Conservation (phyloP, 2,329 filamentous ascomycete species). For the Penicillium decumbens region DNA sequence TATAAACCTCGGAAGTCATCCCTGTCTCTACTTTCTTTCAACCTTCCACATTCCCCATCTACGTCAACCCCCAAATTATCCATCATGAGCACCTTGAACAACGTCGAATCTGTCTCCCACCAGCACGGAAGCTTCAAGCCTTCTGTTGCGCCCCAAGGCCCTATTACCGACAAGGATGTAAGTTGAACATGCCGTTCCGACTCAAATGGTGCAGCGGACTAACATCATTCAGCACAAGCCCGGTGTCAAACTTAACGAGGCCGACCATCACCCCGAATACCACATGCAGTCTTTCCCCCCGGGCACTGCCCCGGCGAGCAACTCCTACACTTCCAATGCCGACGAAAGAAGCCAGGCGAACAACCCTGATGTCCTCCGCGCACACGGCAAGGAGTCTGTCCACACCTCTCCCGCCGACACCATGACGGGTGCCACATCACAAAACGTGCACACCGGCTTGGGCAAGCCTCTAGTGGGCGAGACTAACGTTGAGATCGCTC, state of each 20-base stretch:
- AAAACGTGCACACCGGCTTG: conserved; percentile 51
- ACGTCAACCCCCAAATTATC: not conserved
- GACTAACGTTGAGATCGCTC: conserved; percentile 45
- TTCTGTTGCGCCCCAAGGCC: conserved; percentile 49
- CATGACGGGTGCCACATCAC: conserved; percentile 50
- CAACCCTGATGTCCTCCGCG: conserved; percentile 38
- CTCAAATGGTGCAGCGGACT: conserved; percentile 9
- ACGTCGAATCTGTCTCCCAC: conserved; percentile 50
- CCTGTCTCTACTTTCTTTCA: not conserved
- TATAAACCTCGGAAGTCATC: not conserved
- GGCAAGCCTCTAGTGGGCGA: conserved; percentile 51
- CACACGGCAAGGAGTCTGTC: conserved; percentile 40
- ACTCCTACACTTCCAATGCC: conserved; percentile 48
- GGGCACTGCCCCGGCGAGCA: conserved; percentile 57
- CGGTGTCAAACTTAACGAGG: conserved; percentile 54
- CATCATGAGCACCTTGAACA: conserved; percentile 32
- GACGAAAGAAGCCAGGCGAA: conserved; percentile 37
- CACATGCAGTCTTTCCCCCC: conserved; percentile 56
- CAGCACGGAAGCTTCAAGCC: conserved; percentile 55
- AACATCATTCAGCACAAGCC: conserved; percentile 54
- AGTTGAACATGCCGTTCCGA: conserved; percentile 23
- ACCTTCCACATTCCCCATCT: not conserved
- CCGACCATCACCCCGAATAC: conserved; percentile 60
- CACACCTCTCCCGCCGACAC: conserved; percentile 46
- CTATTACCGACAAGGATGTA: conserved; percentile 54